phyloP scores from a whole-genome alignment of 2,329 filamentous ascomycete genomes.

The Aspergillus novofumigatus region DNA sequence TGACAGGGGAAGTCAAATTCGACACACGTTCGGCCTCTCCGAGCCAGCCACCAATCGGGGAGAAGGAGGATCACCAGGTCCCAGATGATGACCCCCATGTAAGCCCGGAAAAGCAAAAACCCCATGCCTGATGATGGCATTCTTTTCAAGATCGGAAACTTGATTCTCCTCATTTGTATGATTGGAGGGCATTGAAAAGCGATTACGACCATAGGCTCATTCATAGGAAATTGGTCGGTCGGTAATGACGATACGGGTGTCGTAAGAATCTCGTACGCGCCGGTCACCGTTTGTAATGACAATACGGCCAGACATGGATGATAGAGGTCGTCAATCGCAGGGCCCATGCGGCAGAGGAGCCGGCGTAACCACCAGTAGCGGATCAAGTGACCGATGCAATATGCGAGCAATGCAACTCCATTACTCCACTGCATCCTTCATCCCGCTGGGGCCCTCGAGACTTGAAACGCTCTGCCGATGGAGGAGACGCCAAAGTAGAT shows the following conservation, averaged over 20 bases:
- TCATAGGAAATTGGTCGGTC: slow-evolving; percentile 10
- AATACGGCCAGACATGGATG: slow-evolving; percentile 11
- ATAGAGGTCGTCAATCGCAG: neutral
- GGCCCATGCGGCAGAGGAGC: slow-evolving; percentile 10
- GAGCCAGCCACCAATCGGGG: neutral
- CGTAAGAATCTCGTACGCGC: slow-evolving; percentile 28
- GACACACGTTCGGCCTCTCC: slow-evolving; percentile 8
- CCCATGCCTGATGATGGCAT: neutral
- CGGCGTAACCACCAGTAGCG: slow-evolving; percentile 29
- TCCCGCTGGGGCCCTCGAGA: slow-evolving; percentile 17
- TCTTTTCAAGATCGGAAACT: neutral
- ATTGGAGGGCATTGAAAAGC: neutral
- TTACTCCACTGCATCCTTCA: slow-evolving; percentile 21
- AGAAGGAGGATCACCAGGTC: slow-evolving; percentile 11
- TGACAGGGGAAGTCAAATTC: slow-evolving; percentile 7
- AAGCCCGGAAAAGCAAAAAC: neutral
- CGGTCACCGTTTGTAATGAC: slow-evolving; percentile 18
- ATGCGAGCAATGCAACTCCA: slow-evolving; percentile 49
- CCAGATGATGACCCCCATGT: slow-evolving; percentile 1
- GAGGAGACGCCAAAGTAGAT: slow-evolving; percentile 27
- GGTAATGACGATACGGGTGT: slow-evolving; percentile 25
- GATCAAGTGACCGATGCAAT: slow-evolving; percentile 59
- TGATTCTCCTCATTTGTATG: neutral
- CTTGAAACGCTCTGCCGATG: slow-evolving; percentile 6
- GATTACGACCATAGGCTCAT: slow-evolving; percentile 3